phyloP scores from a whole-genome alignment of 75 land plant genomes.

The Selaginella moellendorffii region DNA sequence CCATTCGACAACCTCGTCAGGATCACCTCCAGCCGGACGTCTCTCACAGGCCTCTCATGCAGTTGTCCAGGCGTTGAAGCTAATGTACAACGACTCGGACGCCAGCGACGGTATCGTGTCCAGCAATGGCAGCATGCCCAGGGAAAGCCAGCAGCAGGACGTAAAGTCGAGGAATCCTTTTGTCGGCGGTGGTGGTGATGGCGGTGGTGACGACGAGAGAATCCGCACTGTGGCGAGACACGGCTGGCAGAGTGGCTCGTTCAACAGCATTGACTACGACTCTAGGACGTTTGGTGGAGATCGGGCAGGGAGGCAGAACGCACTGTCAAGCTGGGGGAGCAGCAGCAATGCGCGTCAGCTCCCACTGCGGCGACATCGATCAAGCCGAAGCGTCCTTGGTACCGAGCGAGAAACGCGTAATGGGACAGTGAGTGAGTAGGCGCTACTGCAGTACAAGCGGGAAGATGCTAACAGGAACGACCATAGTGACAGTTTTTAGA shows the following conservation, averaged over 20 bases:
- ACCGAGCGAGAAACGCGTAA: background rate
- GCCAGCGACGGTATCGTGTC: constrained; percentile 1
- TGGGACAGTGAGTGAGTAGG: background rate
- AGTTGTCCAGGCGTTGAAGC: constrained; percentile 6
- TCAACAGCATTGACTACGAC: constrained; percentile 7
- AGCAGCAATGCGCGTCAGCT: background rate
- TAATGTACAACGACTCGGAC: constrained; percentile 6
- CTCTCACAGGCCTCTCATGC: constrained; percentile 5
- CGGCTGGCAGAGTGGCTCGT: background rate
- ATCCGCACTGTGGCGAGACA: background rate
- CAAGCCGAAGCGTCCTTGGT: background rate
- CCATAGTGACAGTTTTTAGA: background rate
- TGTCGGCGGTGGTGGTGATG: too few species aligned
- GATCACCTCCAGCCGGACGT: constrained; percentile 3
- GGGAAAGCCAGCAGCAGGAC: too few species aligned
- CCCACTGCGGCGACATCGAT: background rate
- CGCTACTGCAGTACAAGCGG: background rate
- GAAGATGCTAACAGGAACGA: background rate
- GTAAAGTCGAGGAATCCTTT: too few species aligned
- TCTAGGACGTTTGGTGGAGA: constrained; percentile 2
- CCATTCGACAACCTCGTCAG: constrained; percentile 6
- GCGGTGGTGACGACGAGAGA: background rate
- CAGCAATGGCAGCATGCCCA: too few species aligned
- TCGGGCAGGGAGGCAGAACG: too few species aligned
- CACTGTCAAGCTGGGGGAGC: background rate